Evolutionary conservation across 2,329 filamentous ascomycete genomes (phyloP), one percentile per base, ranked within the genome.

Genomic region (Madurella fahalii): DNA sequence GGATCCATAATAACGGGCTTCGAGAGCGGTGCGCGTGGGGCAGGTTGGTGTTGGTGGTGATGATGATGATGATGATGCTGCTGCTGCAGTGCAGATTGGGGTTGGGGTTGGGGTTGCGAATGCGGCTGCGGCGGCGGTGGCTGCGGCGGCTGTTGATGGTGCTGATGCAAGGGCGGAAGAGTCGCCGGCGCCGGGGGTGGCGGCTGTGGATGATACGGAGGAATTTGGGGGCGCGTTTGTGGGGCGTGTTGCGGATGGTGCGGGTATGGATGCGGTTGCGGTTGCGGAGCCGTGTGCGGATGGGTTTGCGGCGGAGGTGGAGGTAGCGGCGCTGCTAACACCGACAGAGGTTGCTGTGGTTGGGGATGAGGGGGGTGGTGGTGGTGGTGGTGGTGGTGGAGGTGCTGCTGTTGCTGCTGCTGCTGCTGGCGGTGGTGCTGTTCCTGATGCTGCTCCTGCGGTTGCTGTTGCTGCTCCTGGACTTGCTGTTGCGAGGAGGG

Each of bases 1-100:
- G 66, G 67, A 31, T 68, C 66, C 61, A 68, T 63, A 48, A 69
- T 69, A 32, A 60, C 34, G 16, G 64, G 59, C 47, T 61, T 62
- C 4, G 54, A 49, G 40, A 58, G 47, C 16, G 48, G 50, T 17
- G 37, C 20, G 40, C 42, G 56, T 13, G 44, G 37, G 25, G 15
- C 16, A n/a, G 43, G 37, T 18, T 41, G 34, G 18, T 25, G n/a
- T n/a, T n/a, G 46, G 32, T 16, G 37, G 37, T 11, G 39, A 31
- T 18, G 44, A 16, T n/a, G 44, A 40, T 32, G 47, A 31, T 53
- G 54, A 44, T 48, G 40, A 30, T 52, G 49, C 32, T 46, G 49
- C 32, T 46, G 44, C 32, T 50, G 40, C 40, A 50, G 18, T 46
- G 42, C 12, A 17, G 25, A 17, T 9, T 47, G 51, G 44, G 53